phyloP scores from a whole-genome alignment of 2,329 filamentous ascomycete species.

The Claviceps digitariae region DNA sequence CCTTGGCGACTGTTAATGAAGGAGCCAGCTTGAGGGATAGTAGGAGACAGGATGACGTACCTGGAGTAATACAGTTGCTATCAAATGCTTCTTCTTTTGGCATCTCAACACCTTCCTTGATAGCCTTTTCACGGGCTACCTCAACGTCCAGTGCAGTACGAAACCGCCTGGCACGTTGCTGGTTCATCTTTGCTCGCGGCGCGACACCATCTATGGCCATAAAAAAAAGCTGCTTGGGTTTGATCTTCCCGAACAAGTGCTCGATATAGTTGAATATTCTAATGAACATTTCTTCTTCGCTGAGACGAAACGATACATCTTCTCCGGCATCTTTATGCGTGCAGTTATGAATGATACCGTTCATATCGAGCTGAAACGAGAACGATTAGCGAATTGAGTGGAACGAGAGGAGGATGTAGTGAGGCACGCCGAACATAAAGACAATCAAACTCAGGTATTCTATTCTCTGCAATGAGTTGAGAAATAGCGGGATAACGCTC shows the following conservation, averaged over 20 bases:
- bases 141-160: slow-evolving; percentile 87
- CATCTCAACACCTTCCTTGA: slow-evolving; percentile 78
- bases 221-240: slow-evolving; percentile 96
- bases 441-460: slow-evolving; percentile 97
- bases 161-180: slow-evolving; percentile 90
- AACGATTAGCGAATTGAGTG: slow-evolving; percentile 10
- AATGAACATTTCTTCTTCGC: slow-evolving; percentile 98
- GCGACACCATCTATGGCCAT: slow-evolving; percentile 99
- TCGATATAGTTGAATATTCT: slow-evolving; percentile 99
- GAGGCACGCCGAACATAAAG: slow-evolving; percentile 52
- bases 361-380: slow-evolving; percentile 66
- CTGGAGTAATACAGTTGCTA: slow-evolving; percentile 97
- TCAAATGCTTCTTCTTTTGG: slow-evolving; percentile 94
- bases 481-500: slow-evolving; percentile 98
- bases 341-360: slow-evolving; percentile 99
- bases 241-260: slow-evolving; percentile 96
- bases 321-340: slow-evolving; percentile 87
- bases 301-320: slow-evolving; percentile 81
- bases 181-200: slow-evolving; percentile 98
- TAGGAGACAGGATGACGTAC: slow-evolving; percentile 20
- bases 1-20: slow-evolving; percentile 21
- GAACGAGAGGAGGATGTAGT: not conserved
- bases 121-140: slow-evolving; percentile 79
- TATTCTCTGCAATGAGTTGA: slow-evolving; percentile 94
- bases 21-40: too few relatives aligned